These are phyloP conservation scores for Xylaria sp. DNA, from an alignment of 2,329 filamentous ascomycete genomes.

Conservation along the genomic window DNA sequence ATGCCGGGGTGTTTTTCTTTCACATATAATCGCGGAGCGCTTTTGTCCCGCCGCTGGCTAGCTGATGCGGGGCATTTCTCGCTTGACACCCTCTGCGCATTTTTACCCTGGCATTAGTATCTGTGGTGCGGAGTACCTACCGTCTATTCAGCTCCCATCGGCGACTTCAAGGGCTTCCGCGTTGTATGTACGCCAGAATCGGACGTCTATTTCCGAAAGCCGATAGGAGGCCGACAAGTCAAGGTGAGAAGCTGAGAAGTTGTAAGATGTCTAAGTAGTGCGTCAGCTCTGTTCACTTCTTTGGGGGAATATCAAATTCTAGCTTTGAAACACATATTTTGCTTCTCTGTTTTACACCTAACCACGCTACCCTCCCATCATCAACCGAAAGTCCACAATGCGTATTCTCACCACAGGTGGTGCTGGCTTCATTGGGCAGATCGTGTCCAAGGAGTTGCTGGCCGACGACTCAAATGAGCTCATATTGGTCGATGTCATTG, in stretches of 20 bases:
- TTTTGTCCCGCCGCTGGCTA: neutral
- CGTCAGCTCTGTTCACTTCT: neutral
- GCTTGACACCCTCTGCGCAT: neutral
- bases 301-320: neutral
- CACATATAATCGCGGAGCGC: neutral
- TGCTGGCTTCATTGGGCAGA: conserved; percentile 21
- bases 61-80: neutral
- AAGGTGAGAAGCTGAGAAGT: neutral
- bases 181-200: neutral
- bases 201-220: conserved; percentile 5
- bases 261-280: neutral
- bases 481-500: conserved; percentile 16
- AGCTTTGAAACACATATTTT: neutral
- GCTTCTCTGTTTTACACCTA: neutral
- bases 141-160: neutral
- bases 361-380: neutral
- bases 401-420: conserved; percentile 19
- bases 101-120: conserved; percentile 4
- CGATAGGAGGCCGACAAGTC: neutral
- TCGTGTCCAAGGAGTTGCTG: conserved; percentile 15
- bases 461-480: conserved; percentile 16
- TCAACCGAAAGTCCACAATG: neutral
- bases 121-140: neutral
- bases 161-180: neutral
- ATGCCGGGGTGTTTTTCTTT: neutral